Conservation (phyloP, 208 protist genomes). For the Balamuthia mandrillaris region DNA sequence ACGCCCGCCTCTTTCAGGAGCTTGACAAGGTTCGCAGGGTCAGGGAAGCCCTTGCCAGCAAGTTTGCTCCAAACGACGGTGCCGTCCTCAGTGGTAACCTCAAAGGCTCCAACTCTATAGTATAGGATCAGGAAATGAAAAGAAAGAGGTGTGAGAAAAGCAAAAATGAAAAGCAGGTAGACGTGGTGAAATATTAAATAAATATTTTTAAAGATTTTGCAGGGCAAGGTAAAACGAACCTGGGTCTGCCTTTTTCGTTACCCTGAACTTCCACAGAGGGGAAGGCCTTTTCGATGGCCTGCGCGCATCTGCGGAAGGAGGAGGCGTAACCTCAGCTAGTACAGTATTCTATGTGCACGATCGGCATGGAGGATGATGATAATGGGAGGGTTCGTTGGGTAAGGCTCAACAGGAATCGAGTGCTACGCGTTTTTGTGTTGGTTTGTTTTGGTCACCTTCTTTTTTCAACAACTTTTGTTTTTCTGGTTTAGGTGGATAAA, state of each 20-base stretch:
- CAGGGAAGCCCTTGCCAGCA: not conserved
- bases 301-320: not conserved
- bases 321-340: slow-evolving; percentile 12
- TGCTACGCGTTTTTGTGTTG: too few relatives aligned
- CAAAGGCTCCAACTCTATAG: not conserved
- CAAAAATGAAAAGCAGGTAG: too few relatives aligned
- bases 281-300: not conserved
- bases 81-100: not conserved
- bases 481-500: too few relatives aligned
- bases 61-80: slow-evolving; percentile 8
- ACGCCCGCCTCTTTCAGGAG: not conserved
- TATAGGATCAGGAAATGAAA: too few relatives aligned
- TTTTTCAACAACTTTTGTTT: too few relatives aligned
- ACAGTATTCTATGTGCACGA: slow-evolving; percentile 24
- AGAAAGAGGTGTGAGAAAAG: too few relatives aligned
- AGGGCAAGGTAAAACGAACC: too few relatives aligned
- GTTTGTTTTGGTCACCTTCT: too few relatives aligned
- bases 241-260: not conserved
- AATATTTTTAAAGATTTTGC: too few relatives aligned
- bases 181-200: too few relatives aligned
- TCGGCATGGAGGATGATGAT: not conserved
- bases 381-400: too few relatives aligned
- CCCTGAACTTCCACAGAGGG: not conserved
- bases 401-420: too few relatives aligned
- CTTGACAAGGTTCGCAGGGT: not conserved